Base-by-base conservation (phyloP, 2,329 filamentous ascomycete genomes). In the Zasmidium cellare region DNA sequence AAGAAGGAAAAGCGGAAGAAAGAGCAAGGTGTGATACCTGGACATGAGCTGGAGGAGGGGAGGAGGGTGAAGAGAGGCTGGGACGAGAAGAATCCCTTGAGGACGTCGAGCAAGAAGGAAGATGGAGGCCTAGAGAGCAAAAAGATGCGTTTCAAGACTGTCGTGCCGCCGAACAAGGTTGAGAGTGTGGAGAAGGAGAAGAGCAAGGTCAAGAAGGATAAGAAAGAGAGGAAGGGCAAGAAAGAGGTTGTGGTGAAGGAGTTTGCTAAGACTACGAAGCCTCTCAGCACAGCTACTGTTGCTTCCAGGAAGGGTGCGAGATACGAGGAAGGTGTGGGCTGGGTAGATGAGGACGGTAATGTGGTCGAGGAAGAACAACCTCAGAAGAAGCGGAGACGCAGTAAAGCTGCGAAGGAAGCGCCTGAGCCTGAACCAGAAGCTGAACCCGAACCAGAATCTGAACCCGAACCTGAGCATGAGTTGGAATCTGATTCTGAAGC, bases 11-110 rank as follows among this genome's bases (percentile, higher is more conserved):
- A 78, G 57, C 81, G 66, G 65, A 75, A 77, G 60, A 73, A 76
- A 16, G 76, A 79, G 50, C 77, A 82, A 20, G 79, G 80, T 35
- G 77, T 87, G 1, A 59, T 87, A n/a, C 76, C 80, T 22, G 94
- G 92, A 3, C 81, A 91, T 49, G 85, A 89, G 68, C 77, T 99
- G 41, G 83, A 87, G 5, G 80, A 85, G 18, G 88, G 85, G 48
- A 85, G 92, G 65, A 90, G 90, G 69, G 87, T 97, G 60, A 96
- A 94, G 79, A 83, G 92, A 60, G 92, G 92, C 3, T 96, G 92
- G 92, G 93, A 90, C 0, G 89, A 92, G 23, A 64, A 67, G 44
- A 46, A 54, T 35, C 65, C 66, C 22, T 59, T 57, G 71, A 76
- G 57, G 70, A 75, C 59, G 69, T 76, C 79, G 60, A 73, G 82